Conservation (phyloP, 306 rosid species). For the Rosa rugosa region DNA sequence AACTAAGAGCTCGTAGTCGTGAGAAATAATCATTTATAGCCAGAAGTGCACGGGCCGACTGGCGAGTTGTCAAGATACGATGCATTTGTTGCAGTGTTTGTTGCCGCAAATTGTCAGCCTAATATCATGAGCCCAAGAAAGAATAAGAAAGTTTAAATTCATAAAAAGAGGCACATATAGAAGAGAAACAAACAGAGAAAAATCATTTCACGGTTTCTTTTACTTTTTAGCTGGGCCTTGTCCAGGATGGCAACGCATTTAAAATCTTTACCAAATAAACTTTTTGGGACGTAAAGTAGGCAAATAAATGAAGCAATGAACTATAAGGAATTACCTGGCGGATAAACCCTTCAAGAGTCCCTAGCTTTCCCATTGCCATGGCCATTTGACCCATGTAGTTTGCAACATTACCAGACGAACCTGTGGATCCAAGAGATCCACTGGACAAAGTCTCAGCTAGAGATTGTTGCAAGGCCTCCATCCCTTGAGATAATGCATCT, state of each 20-base stretch:
- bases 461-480: conserved; percentile 97
- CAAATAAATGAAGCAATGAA: neutral
- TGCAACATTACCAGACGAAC: conserved; percentile 88
- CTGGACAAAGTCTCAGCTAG: conserved; percentile 83
- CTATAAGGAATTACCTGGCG: conserved; percentile 63
- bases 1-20: conserved; percentile 89
- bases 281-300: neutral
- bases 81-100: conserved; percentile 97
- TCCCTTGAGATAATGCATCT: conserved; percentile 98
- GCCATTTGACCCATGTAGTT: conserved; percentile 99
- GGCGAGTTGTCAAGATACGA: conserved; percentile 89
- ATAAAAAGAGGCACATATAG: neutral
- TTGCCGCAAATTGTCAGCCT: conserved; percentile 98
- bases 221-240: neutral
- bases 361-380: conserved; percentile 97
- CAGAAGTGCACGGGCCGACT: conserved; percentile 94
- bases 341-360: conserved; percentile 87
- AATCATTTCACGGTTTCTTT: neutral
- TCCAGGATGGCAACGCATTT: neutral
- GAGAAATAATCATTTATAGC: conserved; percentile 89
- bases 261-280: neutral
- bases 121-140: conserved; percentile 16
- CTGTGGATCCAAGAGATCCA: conserved; percentile 68
- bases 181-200: neutral
- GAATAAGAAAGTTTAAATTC: neutral